A percentile compares a stretch with the other conserved stretches of the same genome.
phyloP scores from a whole-genome alignment of 441 rosid species.

The Oxalis stricta region DNA sequence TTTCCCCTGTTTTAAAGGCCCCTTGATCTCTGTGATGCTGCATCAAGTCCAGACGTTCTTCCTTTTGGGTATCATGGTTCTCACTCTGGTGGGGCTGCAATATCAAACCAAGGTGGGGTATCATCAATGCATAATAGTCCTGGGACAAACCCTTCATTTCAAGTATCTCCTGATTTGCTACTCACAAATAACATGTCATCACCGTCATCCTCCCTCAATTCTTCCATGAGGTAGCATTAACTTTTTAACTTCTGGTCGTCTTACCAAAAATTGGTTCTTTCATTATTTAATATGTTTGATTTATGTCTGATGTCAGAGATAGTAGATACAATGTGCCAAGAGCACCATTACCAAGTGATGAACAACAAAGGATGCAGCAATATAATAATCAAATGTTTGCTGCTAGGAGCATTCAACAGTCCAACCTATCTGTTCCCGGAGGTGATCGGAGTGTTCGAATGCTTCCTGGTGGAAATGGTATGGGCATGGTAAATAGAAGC shows the following conservation, averaged over 20 bases:
- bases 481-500: constrained; percentile 57
- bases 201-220: constrained; percentile 46
- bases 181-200: constrained; percentile 46
- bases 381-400: constrained; percentile 58
- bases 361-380: constrained; percentile 73
- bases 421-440: constrained; percentile 62
- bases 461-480: constrained; percentile 62
- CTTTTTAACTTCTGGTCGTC: constrained; percentile 4
- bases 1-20: constrained; percentile 61
- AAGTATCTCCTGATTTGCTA: constrained; percentile 51
- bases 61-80: constrained; percentile 56
- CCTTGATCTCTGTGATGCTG: constrained; percentile 78
- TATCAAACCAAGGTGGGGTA: constrained; percentile 53
- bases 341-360: constrained; percentile 62
- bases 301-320: constrained; percentile 38
- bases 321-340: constrained; percentile 62
- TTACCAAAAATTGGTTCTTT: constrained; percentile 1
- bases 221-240: constrained; percentile 53
- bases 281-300: constrained; percentile 10
- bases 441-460: constrained; percentile 56
- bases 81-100: constrained; percentile 36
- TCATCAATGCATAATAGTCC: constrained; percentile 48
- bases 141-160: constrained; percentile 50
- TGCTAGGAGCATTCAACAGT: constrained; percentile 57
- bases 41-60: constrained; percentile 54